These are phyloP conservation scores for Closterium sp. DNA, from an alignment of 139 green algal species.

Conservation along the genomic window DNA sequence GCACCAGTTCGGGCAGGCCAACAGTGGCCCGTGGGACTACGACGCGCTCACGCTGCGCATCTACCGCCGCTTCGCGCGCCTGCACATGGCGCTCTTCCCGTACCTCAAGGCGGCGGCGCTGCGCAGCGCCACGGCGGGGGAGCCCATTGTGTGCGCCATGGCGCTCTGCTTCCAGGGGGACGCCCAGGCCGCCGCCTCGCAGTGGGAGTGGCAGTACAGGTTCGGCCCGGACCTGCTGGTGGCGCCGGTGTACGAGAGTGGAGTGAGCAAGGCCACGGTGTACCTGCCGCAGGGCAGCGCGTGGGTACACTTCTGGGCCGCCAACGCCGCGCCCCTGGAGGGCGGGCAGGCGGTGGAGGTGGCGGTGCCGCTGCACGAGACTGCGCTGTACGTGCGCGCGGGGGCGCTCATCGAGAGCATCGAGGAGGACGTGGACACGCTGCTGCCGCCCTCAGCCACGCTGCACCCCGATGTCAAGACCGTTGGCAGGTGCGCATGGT, in stretches of 20 bases:
- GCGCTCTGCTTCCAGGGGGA: slow-evolving; percentile 31
- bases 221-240: slow-evolving; percentile 29
- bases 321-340: background rate
- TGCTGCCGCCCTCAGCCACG: slow-evolving; percentile 1
- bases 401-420: slow-evolving; percentile 27
- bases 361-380: slow-evolving; percentile 19
- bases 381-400: slow-evolving; percentile 14
- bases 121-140: background rate
- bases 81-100: slow-evolving; percentile 33
- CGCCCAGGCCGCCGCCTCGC: background rate
- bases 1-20: slow-evolving; percentile 40
- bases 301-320: slow-evolving; percentile 36
- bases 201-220: slow-evolving; percentile 22
- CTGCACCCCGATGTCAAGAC: slow-evolving; percentile 13
- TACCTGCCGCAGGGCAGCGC: slow-evolving; percentile 1
- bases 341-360: background rate
- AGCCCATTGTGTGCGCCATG: slow-evolving; percentile 37
- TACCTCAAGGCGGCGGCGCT: slow-evolving; percentile 14
- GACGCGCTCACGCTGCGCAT: background rate
- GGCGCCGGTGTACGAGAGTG: slow-evolving; percentile 22
- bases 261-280: slow-evolving; percentile 6
- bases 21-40: slow-evolving; percentile 40
- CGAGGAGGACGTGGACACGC: slow-evolving; percentile 34
- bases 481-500: slow-evolving; percentile 30
- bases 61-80: slow-evolving; percentile 15